Evolutionary conservation across 2,329 filamentous ascomycete genomes (phyloP).

Genomic region (Stagonosporopsis tanaceti): DNA sequence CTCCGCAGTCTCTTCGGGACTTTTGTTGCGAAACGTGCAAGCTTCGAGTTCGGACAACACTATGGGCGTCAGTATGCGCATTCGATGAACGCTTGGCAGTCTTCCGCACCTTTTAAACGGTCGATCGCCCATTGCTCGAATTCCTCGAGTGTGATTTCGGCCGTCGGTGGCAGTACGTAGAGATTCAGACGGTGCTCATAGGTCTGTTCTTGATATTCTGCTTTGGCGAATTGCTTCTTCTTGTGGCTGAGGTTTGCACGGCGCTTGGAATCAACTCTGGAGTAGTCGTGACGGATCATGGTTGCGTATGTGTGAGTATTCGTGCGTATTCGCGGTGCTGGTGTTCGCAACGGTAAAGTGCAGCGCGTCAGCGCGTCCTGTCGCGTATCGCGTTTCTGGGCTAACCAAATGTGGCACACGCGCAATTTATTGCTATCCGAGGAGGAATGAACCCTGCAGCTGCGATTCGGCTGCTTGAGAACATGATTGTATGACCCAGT

Average conservation of each 20-base stretch:
- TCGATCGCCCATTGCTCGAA: slow-evolving; percentile 99
- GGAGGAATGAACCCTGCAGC: too few species aligned
- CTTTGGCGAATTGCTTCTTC: slow-evolving; percentile 84
- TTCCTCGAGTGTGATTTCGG: slow-evolving; percentile 93
- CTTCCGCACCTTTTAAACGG: slow-evolving; percentile 70
- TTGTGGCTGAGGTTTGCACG: slow-evolving; percentile 79
- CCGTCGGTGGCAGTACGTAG: slow-evolving; percentile 85
- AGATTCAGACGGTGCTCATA: slow-evolving; percentile 93
- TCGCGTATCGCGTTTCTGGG: slow-evolving; percentile 27
- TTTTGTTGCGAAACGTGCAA: slow-evolving; percentile 92
- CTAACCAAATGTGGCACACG: slow-evolving; percentile 7
- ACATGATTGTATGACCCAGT: not conserved
- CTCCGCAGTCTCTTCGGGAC: slow-evolving; percentile 77
- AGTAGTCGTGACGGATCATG: slow-evolving; percentile 52
- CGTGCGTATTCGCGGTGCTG: slow-evolving; percentile 14
- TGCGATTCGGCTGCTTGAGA: too few species aligned
- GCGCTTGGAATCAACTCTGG: slow-evolving; percentile 70
- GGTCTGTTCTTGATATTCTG: slow-evolving; percentile 76
- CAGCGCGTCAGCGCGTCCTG: slow-evolving; percentile 21
- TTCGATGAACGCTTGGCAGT: rapidly evolving
- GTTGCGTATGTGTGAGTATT: slow-evolving; percentile 3
- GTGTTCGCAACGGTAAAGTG: slow-evolving; percentile 17
- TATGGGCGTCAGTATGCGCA: slow-evolving; percentile 44
- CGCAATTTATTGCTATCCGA: not conserved
- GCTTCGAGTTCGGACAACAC: slow-evolving; percentile 90